Evolutionary conservation across 1,139 yeast species (phyloP).

Genomic region (Blastobotrys niveus): DNA sequence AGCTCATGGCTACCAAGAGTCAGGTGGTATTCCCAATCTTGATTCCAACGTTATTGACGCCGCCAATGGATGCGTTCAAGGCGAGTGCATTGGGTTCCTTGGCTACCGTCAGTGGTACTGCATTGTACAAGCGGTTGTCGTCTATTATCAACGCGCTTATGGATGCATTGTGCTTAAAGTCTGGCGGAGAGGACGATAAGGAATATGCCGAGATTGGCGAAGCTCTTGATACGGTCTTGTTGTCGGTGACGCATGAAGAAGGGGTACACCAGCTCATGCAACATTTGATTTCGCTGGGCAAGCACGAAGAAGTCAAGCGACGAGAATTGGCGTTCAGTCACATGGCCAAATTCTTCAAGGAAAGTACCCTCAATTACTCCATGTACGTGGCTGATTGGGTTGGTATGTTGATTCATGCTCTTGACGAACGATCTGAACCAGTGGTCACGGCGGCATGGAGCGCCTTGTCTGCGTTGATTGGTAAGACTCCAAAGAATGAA

Average conservation of each 20-base stretch:
- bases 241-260: conserved; percentile 70
- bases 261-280: conserved; percentile 84
- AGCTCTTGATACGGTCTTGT: conserved; percentile 61
- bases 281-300: conserved; percentile 68
- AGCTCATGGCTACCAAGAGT: conserved; percentile 85
- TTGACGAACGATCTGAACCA: conserved; percentile 62
- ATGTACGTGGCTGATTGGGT: conserved; percentile 73
- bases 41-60: conserved; percentile 73
- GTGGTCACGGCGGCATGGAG: conserved; percentile 68
- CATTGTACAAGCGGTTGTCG: conserved; percentile 67
- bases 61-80: conserved; percentile 79
- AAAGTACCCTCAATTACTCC: conserved; percentile 64
- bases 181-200: conserved; percentile 35
- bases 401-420: conserved; percentile 58
- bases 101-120: conserved; percentile 86
- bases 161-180: conserved; percentile 46
- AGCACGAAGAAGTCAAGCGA: conserved; percentile 64
- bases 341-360: conserved; percentile 63
- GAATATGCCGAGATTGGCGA: conserved; percentile 44
- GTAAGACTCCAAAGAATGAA: conserved; percentile 53
- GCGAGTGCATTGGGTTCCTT: conserved; percentile 83
- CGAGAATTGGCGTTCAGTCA: conserved; percentile 65
- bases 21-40: conserved; percentile 91
- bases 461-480: conserved; percentile 60
- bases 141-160: conserved; percentile 68